Evolutionary conservation across 352 stramenopile species (phyloP), one percentile per base, ranked within the genome.

Genomic region (Phytopythium cucurbitacearum): DNA sequence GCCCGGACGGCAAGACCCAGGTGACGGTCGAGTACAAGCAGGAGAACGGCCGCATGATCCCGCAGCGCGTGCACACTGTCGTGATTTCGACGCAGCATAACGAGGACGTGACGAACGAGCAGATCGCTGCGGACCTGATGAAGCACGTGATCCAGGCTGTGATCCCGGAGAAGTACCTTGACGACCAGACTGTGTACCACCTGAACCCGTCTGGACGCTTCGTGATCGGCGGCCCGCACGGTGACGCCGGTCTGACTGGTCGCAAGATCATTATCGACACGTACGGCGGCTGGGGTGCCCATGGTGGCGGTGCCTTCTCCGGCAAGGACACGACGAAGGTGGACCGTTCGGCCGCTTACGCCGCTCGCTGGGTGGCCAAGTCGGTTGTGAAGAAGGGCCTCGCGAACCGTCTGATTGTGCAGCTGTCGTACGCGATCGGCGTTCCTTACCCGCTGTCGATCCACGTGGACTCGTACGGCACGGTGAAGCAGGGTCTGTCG

Each of bases 181-280:
- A 99, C 69, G 96, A 99, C 67, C 96, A 99, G 66, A 99, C 97
- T 45, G 95, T 99, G 60, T 99, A 99, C 87, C 95, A 99, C 87
- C 75, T 99, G 62, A 99, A 99, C 79, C 97, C 97, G 39, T 98
- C 94, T 58, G 97, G 97, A 61, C 84, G 97, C 49, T 99, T 99
- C 72, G 96, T 99, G 21, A 99, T 99, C 71, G 97, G 97, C 55
- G 97, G 97, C 55, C 97, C 97, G 16, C 97, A 99, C 77, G 97
- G 96, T 53, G 97, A 99, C 78, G 97, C 97, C 35, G 97, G 97
- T 71, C 80, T 99, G 2, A 99, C 97, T 28, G 97, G 97, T 56
- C 89, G 97, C 47, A 99, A 99, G 83, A 99, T 99, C 67, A 98
- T 98, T 62, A 97, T 97, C n/a, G 93, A 99, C 80, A 99, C 96